Conservation (phyloP, 352 stramenopile species). For the Sclerospora graminicola region DNA sequence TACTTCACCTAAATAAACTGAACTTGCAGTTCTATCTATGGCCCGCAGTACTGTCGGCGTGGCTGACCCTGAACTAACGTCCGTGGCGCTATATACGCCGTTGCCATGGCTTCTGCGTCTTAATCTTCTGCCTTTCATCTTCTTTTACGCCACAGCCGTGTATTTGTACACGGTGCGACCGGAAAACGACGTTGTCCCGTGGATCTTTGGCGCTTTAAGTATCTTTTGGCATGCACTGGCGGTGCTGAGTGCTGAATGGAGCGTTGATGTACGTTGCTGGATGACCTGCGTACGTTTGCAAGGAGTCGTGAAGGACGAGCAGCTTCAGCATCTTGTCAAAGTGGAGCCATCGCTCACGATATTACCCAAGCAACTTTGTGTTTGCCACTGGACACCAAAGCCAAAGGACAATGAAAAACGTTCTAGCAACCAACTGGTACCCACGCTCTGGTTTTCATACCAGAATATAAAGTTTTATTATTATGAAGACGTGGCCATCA, state of each 20-base stretch:
- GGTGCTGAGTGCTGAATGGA: conserved; percentile 44
- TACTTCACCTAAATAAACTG: neutral
- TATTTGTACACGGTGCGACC: conserved; percentile 49
- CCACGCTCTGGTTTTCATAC: conserved; percentile 62
- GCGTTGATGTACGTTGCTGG: conserved; percentile 52
- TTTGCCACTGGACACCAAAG: conserved; percentile 18
- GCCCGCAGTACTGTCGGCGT: conserved; percentile 27
- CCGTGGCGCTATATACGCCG: conserved; percentile 49
- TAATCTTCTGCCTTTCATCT: conserved; percentile 56
- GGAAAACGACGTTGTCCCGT: conserved; percentile 26
- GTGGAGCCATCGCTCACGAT: conserved; percentile 40
- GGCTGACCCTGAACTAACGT: conserved; percentile 39
- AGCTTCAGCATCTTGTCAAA: conserved; percentile 37
- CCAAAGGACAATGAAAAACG: conserved; percentile 6
- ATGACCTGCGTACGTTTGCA: conserved; percentile 26
- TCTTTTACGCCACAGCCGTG: conserved; percentile 50
- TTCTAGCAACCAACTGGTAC: conserved; percentile 10
- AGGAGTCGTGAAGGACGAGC: conserved; percentile 58
- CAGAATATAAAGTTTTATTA: conserved; percentile 75
- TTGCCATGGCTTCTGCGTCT: conserved; percentile 49
- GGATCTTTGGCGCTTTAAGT: conserved; percentile 32
- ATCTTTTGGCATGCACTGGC: conserved; percentile 43
- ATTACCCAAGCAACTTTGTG: conserved; percentile 45
- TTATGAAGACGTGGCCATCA: conserved; percentile 38
- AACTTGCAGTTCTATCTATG: conserved; percentile 4